Evolutionary conservation across 805 yeast genomes (phyloP), one percentile per base, ranked within the genome.

Genomic region (Limtongia smithiae): DNA sequence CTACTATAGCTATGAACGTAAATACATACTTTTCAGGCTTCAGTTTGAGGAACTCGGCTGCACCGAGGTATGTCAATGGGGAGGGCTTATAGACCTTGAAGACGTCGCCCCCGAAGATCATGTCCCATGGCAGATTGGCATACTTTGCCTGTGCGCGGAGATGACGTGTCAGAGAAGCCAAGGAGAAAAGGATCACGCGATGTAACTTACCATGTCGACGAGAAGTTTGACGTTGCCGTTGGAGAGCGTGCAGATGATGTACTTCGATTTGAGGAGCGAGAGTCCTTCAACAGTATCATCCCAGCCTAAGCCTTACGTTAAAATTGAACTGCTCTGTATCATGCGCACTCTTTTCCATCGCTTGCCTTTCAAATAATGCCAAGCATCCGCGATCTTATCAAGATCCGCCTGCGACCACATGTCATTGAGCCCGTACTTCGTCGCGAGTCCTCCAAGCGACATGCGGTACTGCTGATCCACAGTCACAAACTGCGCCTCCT

Each of bases 11-110:
- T n/a, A n/a, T n/a, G n/a, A n/a, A n/a, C n/a, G n/a, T n/a, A 17
- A 17, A 18, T 20, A 24, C 22, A 32, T 32, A 52, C 56, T 53
- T 51, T 33, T 51, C 57, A 3, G 57, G 57, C 41, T 46, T 34
- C 4, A 53, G 33, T 24, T 48, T 34, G 11, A 53, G 57, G 18
- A 37, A 25, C 15, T 51, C 54, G 5, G 44, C 39, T 1, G 57
- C 57, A 3, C 57, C 57, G 4, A 53, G 41, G 20, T 53, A 53
- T 9, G 46, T 46, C 24, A 39, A 36, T 6, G 57, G 47, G 4
- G 57, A 46, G 12, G 58, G 58, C 39, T 54, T 54, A 48, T 54
- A 54, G 20, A 42, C 33, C 25, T 48, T 43, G 40, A 53, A 51
- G 17, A 48, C 31, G 20, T 54, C 58, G 17, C 51, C 58, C 9